phyloP scores from a whole-genome alignment of 1,284 basidiomycete species.

The Cutaneotrichosporon cavernicola region DNA sequence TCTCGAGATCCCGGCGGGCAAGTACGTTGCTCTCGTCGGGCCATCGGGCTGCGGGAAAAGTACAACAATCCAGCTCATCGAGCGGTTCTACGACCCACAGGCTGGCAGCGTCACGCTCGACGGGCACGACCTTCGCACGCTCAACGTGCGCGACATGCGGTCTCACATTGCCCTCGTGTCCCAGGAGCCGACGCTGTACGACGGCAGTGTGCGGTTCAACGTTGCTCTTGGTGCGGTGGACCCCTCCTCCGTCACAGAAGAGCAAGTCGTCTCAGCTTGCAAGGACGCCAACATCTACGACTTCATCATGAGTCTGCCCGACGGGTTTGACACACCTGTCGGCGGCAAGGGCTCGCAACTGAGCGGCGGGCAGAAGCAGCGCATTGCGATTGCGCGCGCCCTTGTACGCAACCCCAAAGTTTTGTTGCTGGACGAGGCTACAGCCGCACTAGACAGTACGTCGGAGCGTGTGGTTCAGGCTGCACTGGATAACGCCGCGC shows the following conservation, averaged over 20 bases:
- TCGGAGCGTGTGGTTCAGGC: conserved; percentile 92
- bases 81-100: conserved; percentile 58
- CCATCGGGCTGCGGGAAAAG: conserved; percentile 69
- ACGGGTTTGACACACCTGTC: conserved; percentile 87
- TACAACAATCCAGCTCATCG: conserved; percentile 58
- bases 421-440: conserved; percentile 84
- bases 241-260: conserved; percentile 79
- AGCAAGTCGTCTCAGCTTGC: conserved; percentile 79
- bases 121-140: conserved; percentile 69
- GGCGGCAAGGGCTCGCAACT: conserved; percentile 92
- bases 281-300: conserved; percentile 81
- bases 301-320: conserved; percentile 80
- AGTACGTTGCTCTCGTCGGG: conserved; percentile 84
- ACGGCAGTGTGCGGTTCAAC: conserved; percentile 84
- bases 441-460: conserved; percentile 86
- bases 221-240: conserved; percentile 81
- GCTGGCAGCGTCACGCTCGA: conserved; percentile 62
- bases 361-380: conserved; percentile 69
- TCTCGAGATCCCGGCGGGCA: conserved; percentile 79
- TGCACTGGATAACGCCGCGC: conserved; percentile 87
- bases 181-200: conserved; percentile 89
- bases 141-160: conserved; percentile 80
- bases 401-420: conserved; percentile 91
- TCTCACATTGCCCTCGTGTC: conserved; percentile 84
- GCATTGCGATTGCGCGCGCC: conserved; percentile 94